A percentile compares a stretch with the other conserved stretches of the same genome.
Conservation (phyloP, 331 rosid genomes). For the Dryas integrifolia region DNA sequence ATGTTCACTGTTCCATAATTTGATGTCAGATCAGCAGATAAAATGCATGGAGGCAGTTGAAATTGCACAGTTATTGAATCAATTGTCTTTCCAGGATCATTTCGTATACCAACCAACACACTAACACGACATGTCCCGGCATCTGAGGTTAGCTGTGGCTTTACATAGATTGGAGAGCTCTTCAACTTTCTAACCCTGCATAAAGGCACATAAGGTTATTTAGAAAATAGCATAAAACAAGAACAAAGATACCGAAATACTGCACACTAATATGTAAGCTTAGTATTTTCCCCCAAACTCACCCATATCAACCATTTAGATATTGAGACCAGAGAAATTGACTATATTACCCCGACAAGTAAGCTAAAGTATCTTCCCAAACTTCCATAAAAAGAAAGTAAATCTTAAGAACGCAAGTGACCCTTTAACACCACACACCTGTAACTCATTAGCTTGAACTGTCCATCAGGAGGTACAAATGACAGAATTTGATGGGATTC, state of each 20-base stretch:
- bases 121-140: conserved; percentile 71
- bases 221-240: conserved; percentile 5
- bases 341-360: not conserved
- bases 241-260: not conserved
- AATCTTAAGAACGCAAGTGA: not conserved
- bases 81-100: conserved; percentile 84
- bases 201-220: conserved; percentile 13
- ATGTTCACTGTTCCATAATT: conserved; percentile 83
- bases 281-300: not conserved
- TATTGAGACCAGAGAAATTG: not conserved
- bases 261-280: not conserved
- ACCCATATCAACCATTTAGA: not conserved
- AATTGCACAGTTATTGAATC: conserved; percentile 68
- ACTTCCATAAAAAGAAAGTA: not conserved
- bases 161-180: conserved; percentile 86
- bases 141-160: conserved; percentile 83
- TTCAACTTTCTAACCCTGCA: conserved; percentile 86
- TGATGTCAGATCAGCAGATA: conserved; percentile 75
- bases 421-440: conserved; percentile 42
- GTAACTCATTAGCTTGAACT: conserved; percentile 89
- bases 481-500: conserved; percentile 83
- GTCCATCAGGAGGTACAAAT: conserved; percentile 96
- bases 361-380: not conserved
- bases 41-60: conserved; percentile 71
- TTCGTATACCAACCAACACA: conserved; percentile 77